These are phyloP conservation scores for Leishmania aethiopica DNA, from an alignment of 208 protist species.

Conservation along the genomic window DNA sequence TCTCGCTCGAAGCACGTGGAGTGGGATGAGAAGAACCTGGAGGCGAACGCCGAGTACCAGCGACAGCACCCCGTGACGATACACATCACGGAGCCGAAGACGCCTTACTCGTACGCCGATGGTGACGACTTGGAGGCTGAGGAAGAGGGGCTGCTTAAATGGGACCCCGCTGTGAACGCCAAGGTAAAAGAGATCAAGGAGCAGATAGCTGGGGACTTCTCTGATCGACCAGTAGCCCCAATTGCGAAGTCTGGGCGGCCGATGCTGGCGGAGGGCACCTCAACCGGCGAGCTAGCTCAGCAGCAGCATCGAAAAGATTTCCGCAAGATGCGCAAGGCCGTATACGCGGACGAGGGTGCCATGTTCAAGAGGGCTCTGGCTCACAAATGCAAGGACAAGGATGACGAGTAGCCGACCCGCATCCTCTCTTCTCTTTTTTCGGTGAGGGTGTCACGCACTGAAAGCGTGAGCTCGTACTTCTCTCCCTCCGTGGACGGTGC, in stretches of 20 bases:
- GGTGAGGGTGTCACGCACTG: not conserved
- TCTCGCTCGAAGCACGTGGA: slow-evolving; percentile 47
- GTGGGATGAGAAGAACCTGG: slow-evolving; percentile 87
- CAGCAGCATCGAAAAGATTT: slow-evolving; percentile 69
- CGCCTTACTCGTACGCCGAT: slow-evolving; percentile 66
- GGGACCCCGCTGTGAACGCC: slow-evolving; percentile 77
- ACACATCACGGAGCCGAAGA: slow-evolving; percentile 89
- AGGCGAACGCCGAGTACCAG: slow-evolving; percentile 84
- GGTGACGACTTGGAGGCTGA: slow-evolving; percentile 34
- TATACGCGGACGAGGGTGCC: slow-evolving; percentile 88
- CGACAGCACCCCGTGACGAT: slow-evolving; percentile 82
- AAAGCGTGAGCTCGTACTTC: not conserved
- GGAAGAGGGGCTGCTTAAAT: slow-evolving; percentile 36
- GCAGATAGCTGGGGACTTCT: slow-evolving; percentile 35
- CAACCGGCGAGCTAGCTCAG: slow-evolving; percentile 53
- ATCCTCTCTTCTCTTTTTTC: not conserved
- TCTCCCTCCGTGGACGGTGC: not conserved
- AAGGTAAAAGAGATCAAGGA: slow-evolving; percentile 68
- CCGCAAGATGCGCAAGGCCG: slow-evolving; percentile 72
- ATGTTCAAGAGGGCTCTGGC: slow-evolving; percentile 75
- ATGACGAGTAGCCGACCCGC: slow-evolving; percentile 37
- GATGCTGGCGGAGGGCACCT: slow-evolving; percentile 57
- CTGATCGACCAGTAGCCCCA: slow-evolving; percentile 43
- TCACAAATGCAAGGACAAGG: slow-evolving; percentile 47
- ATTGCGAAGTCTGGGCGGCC: slow-evolving; percentile 60